A percentile compares a stretch with the other conserved stretches of the same genome.
Conservation (phyloP, 2,329 filamentous ascomycete species). For the Cladophialophora carrionii region DNA sequence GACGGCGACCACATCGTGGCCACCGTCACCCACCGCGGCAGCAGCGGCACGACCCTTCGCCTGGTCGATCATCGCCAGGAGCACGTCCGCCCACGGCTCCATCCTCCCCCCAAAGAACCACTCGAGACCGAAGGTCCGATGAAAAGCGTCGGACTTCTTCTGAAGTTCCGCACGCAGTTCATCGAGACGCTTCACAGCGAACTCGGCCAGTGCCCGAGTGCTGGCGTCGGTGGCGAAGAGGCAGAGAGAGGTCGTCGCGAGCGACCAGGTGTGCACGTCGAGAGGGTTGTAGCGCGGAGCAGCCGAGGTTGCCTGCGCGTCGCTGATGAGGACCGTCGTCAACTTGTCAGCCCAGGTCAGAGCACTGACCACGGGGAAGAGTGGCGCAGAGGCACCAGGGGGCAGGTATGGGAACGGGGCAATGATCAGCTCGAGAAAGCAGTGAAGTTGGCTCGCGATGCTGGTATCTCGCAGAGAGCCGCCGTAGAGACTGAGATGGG, state of each 20-base stretch:
- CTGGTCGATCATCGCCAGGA: slow-evolving; percentile 33
- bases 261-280: slow-evolving; percentile 26
- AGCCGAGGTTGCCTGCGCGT: neutral
- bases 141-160: slow-evolving; percentile 28
- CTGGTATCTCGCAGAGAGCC: neutral
- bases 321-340: slow-evolving; percentile 10
- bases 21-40: neutral
- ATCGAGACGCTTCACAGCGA: slow-evolving; percentile 16
- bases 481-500: neutral
- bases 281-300: slow-evolving; percentile 27
- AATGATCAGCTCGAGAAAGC: slow-evolving; percentile 7
- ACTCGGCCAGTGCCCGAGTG: slow-evolving; percentile 2
- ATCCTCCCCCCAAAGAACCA: slow-evolving; percentile 25
- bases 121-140: slow-evolving; percentile 23
- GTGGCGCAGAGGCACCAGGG: neutral
- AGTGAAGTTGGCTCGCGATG: slow-evolving; percentile 8
- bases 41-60: slow-evolving; percentile 2
- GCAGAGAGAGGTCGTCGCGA: slow-evolving; percentile 28
- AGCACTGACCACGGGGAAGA: neutral
- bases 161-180: slow-evolving; percentile 15
- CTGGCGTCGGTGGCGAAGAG: slow-evolving; percentile 20
- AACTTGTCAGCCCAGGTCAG: slow-evolving; percentile 8
- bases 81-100: slow-evolving; percentile 30
- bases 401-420: neutral
- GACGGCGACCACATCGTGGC: neutral